Evolutionary conservation across 169 alveolate genomes (phyloP).

Genomic region (Cryptosporidium ubiquitum): DNA sequence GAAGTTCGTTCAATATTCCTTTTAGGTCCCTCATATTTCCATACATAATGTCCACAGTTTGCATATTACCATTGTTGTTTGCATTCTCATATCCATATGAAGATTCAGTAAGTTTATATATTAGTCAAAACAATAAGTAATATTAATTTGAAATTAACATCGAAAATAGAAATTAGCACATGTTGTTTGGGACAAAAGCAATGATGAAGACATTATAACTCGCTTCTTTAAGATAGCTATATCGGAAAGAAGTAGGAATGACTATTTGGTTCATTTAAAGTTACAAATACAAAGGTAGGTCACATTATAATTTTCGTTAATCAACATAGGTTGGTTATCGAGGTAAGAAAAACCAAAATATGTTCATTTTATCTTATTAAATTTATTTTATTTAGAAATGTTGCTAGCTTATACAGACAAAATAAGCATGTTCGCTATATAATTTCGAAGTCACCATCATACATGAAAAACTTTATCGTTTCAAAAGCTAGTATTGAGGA

Average conservation of each 20-base stretch:
- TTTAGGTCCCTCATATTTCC: constrained; percentile 43
- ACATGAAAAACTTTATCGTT: constrained; percentile 3
- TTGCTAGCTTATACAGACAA: constrained; percentile 49
- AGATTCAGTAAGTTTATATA: constrained; percentile 44
- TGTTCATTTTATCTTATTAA: background rate
- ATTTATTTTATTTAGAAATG: background rate
- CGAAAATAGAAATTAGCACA: constrained; percentile 13
- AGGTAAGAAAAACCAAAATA: background rate
- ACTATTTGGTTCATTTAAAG: background rate
- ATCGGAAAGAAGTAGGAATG: constrained; percentile 17
- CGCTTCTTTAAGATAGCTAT: background rate
- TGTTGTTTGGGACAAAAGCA: constrained; percentile 44
- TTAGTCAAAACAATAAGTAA: background rate
- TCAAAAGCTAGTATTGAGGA: constrained; percentile 23
- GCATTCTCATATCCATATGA: constrained; percentile 73
- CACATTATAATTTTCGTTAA: background rate
- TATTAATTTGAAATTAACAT: too few relatives aligned
- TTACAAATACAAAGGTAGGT: constrained; percentile 46
- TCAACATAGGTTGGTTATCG: background rate
- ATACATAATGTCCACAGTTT: constrained; percentile 28
- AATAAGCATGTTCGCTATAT: constrained; percentile 1
- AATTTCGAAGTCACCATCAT: constrained; percentile 12
- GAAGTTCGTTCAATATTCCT: constrained; percentile 7
- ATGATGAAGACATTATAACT: constrained; percentile 37
- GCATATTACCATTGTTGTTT: constrained; percentile 48